Percentiles rank a stretch among this genome's conserved stretches.
phyloP scores from a whole-genome alignment of 768 basidiomycete species.

The Rhodotorula babjevae region DNA sequence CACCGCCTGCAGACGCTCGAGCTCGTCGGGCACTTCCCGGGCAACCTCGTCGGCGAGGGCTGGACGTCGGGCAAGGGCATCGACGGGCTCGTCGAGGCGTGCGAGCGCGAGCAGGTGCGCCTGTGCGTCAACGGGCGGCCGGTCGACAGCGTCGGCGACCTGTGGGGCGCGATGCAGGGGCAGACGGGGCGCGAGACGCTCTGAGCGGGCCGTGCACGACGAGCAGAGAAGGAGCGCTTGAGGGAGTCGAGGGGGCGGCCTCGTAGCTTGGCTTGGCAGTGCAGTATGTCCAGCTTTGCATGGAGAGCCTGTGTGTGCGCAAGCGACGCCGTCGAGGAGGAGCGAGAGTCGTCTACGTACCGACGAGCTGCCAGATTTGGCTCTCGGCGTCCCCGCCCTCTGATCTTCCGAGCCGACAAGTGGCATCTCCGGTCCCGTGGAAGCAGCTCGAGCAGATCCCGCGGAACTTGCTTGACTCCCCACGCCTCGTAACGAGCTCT shows the following conservation, averaged over 20 bases:
- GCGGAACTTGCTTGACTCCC: no score
- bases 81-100: neutral
- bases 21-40: slow-evolving; percentile 13
- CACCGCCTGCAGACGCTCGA: slow-evolving; percentile 3
- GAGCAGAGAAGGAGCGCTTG: neutral
- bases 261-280: no score
- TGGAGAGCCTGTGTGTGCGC: no score
- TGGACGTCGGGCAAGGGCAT: slow-evolving; percentile 1
- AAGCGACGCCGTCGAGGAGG: no score
- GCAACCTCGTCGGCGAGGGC: neutral
- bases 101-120: neutral
- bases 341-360: neutral
- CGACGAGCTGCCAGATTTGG: neutral
- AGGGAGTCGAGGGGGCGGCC: neutral
- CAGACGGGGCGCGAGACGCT: slow-evolving; percentile 9
- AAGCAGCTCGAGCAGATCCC: no score
- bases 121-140: slow-evolving; percentile 7
- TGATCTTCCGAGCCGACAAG: no score
- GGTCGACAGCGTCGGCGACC: neutral
- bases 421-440: no score
- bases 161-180: slow-evolving; percentile 8
- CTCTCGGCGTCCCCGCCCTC: no score
- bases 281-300: no score
- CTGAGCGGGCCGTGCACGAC: neutral
- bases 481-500: no score